phyloP scores from a whole-genome alignment of 1,139 yeast genomes.

The Debaryomyces sp. region DNA sequence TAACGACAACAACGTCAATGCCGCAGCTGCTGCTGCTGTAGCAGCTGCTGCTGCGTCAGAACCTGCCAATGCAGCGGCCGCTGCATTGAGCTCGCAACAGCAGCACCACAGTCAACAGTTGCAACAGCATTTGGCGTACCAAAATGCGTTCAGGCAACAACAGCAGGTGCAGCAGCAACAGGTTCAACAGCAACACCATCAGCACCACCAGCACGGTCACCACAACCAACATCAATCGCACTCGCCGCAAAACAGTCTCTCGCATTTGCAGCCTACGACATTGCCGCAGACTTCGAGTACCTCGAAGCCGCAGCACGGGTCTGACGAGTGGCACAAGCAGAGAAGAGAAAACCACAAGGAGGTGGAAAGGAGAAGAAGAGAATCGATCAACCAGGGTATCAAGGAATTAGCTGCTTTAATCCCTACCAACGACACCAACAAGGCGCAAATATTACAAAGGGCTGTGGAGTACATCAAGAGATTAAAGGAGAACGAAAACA shows the following conservation, averaged over 20 bases:
- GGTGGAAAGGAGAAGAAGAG: slow-evolving; percentile 95
- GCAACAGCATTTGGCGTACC: slow-evolving; percentile 34
- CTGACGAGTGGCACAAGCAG: slow-evolving; percentile 86
- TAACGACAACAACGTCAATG: slow-evolving; percentile 15
- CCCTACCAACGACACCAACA: slow-evolving; percentile 89
- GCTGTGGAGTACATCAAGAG: slow-evolving; percentile 90
- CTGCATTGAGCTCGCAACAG: slow-evolving; percentile 21
- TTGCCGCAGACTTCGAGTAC: slow-evolving; percentile 37
- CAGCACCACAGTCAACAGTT: slow-evolving; percentile 25
- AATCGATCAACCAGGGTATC: slow-evolving; percentile 87
- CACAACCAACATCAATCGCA: slow-evolving; percentile 13
- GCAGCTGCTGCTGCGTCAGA: slow-evolving; percentile 31
- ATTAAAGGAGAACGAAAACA: slow-evolving; percentile 84
- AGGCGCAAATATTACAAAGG: slow-evolving; percentile 83
- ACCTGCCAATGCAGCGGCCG: slow-evolving; percentile 19
- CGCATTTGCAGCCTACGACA: slow-evolving; percentile 35
- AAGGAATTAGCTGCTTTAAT: slow-evolving; percentile 78
- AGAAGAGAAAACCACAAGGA: slow-evolving; percentile 94
- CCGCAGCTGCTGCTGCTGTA: slow-evolving; percentile 35
- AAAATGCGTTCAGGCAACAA: slow-evolving; percentile 31
- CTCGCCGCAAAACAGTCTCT: slow-evolving; percentile 14
- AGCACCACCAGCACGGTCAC: slow-evolving; percentile 13
- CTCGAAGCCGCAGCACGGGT: slow-evolving; percentile 59
- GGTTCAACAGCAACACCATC: slow-evolving; percentile 16
- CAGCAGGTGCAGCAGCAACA: slow-evolving; percentile 22